Conservation (phyloP, 768 basidiomycete species). For the Auriscalpium microsporum region DNA sequence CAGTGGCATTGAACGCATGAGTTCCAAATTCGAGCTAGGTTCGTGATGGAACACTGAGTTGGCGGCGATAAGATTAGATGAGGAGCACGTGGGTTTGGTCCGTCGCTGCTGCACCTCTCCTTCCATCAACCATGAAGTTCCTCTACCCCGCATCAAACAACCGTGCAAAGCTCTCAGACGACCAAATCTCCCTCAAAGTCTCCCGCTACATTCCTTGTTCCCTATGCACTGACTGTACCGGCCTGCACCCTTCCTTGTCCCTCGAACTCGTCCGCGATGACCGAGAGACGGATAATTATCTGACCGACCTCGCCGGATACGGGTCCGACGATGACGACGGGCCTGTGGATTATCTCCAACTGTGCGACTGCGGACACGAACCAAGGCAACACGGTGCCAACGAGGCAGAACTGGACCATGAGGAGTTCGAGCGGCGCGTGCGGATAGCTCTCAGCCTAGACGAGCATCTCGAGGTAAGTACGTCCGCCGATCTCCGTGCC, state of each 20-base stretch:
- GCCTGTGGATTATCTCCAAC: slow-evolving; percentile 42
- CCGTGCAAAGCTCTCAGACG: slow-evolving; percentile 37
- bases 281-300: slow-evolving; percentile 33
- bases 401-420: slow-evolving; percentile 41
- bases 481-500: slow-evolving; percentile 4
- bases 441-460: slow-evolving; percentile 75
- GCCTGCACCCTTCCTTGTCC: slow-evolving; percentile 56
- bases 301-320: slow-evolving; percentile 52
- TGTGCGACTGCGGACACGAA: slow-evolving; percentile 64
- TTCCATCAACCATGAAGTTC: slow-evolving; percentile 41
- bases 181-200: slow-evolving; percentile 61
- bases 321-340: slow-evolving; percentile 64
- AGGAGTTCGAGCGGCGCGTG: slow-evolving; percentile 63
- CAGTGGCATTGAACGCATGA: too few species aligned
- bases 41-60: too few species aligned
- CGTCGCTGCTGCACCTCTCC: background rate
- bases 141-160: slow-evolving; percentile 60
- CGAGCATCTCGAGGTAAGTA: slow-evolving; percentile 67
- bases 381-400: slow-evolving; percentile 61
- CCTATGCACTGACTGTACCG: slow-evolving; percentile 55
- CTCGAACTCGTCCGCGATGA: slow-evolving; percentile 53
- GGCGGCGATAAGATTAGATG: background rate
- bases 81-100: background rate
- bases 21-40: too few species aligned
- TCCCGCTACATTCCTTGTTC: slow-evolving; percentile 74